Base-by-base conservation (phyloP, 2,329 filamentous ascomycete genomes). In the Mariannaea elegans region DNA sequence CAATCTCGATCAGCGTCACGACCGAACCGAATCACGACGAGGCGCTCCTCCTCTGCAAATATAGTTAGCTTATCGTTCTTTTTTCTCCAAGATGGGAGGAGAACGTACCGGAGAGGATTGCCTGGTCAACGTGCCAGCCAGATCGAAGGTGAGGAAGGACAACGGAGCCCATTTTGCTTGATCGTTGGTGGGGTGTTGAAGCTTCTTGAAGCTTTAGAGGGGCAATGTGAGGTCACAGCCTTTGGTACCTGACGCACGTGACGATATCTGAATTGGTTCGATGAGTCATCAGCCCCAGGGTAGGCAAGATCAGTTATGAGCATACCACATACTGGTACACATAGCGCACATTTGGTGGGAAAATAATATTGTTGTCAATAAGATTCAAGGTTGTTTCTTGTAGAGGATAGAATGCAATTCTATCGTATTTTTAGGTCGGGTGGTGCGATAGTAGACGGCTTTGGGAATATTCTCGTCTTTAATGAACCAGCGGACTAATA, bases 121-220 rank as follows among this genome's bases (percentile, higher is more conserved):
- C 93, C 80, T 98, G 94, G 82, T 98, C 95, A 73, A 99, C 95
- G 78, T 99, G 95, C 95, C 94, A 99, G 77, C 92, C 95, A 39
- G 91, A 94, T 69, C 87, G 87, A 45, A 99, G 86, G 78, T 98
- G 94, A 44, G 94, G 94, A 52, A 99, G 88, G 48, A 97, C 91
- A 64, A 97, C 91, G 71, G 93, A 97, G 71, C 93, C 93, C 84
- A 86, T 86, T 27, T 24, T 44, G 39, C 5, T 24, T 10, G 13
- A 27, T 27, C 14, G 39, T 27, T 27, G 39, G 39, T 10, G 39
- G n/a, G n/a, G 19, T 18, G 39, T 24, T 44, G 39, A 44, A 44
- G 39, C 39, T 27, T 16, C 10, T 41, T 41, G 38, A 10, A 39
- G 36, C 36, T 39, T 44, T 44, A 19, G 39, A 44, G 19, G 19